A percentile compares a stretch with the other conserved stretches of the same genome.
These are phyloP conservation scores for Irpex rosettiformis DNA, from an alignment of 1,284 basidiomycete species.

Conservation along the genomic window DNA sequence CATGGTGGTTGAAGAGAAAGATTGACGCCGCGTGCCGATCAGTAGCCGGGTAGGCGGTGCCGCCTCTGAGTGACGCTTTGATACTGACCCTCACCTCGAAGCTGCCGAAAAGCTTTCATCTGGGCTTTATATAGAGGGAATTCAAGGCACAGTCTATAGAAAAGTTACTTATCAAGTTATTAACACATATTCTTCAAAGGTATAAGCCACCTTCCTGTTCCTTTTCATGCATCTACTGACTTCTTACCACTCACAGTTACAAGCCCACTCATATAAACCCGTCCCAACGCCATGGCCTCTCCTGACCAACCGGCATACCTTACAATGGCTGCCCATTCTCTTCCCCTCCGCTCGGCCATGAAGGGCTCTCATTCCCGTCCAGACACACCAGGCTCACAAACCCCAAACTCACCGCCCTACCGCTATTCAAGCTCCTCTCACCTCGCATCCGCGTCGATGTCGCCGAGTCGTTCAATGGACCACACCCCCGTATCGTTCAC, in stretches of 20 bases:
- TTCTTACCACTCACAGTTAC: neutral
- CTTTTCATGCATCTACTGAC: neutral
- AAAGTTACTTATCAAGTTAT: neutral
- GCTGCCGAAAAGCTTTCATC: neutral
- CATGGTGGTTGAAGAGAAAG: conserved; percentile 21
- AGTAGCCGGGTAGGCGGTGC: neutral
- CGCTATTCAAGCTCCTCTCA: conserved; percentile 11
- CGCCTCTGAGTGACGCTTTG: neutral
- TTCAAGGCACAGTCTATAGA: neutral
- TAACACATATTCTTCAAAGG: neutral
- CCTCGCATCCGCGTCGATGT: conserved; percentile 1
- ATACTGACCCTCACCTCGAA: neutral
- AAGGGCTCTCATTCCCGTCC: conserved; percentile 38
- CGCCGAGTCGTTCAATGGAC: conserved; percentile 7
- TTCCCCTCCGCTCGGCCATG: conserved; percentile 43
- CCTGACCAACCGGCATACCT: conserved; percentile 26
- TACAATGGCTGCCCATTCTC: conserved; percentile 22
- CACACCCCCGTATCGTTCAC: conserved; percentile 6
- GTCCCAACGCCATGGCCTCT: conserved; percentile 18
- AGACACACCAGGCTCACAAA: conserved; percentile 19
- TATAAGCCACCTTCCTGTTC: neutral
- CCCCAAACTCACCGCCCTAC: conserved; percentile 17
- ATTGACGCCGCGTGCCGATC: neutral
- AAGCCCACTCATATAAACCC: neutral
- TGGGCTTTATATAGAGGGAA: neutral